These are phyloP conservation scores for Mrakia gelida DNA, from an alignment of 768 basidiomycete species.

Conservation along the genomic window DNA sequence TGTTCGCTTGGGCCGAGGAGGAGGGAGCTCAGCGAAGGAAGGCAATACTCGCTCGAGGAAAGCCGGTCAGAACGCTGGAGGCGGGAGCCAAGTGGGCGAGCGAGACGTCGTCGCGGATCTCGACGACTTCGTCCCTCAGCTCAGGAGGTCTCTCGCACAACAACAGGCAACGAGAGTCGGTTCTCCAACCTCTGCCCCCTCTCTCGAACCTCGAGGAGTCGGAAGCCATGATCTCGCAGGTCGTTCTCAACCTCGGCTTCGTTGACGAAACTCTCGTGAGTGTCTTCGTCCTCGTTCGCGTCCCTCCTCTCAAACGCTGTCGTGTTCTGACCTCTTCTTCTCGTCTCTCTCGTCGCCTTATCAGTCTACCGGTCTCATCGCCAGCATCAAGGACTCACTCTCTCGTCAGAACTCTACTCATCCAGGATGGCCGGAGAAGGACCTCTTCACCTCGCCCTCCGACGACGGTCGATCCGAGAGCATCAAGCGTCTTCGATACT, in stretches of 20 bases:
- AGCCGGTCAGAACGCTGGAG: not conserved
- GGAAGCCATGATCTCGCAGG: conserved; percentile 4
- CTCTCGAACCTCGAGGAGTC: conserved; percentile 17
- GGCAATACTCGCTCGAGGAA: not conserved
- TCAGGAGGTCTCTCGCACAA: not conserved
- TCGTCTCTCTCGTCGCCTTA: not conserved
- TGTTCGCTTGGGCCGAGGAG: conserved; percentile 5
- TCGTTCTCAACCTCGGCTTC: conserved; percentile 10
- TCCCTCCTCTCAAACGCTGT: not conserved
- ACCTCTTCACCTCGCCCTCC: not conserved
- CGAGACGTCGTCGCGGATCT: not conserved
- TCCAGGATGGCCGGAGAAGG: conserved; percentile 16
- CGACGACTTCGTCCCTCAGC: not conserved
- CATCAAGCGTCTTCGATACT: conserved; percentile 11
- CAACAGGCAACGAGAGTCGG: conserved; percentile 22
- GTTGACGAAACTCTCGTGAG: conserved; percentile 23
- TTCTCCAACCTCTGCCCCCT: conserved; percentile 15
- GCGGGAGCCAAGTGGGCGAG: not conserved
- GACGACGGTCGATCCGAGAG: conserved; percentile 8
- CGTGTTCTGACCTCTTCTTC: not conserved
- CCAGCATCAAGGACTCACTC: conserved; percentile 16
- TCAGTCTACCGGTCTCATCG: conserved; percentile 23
- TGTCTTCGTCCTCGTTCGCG: not conserved
- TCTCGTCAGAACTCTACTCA: conserved; percentile 13
- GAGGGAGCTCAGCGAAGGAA: not conserved